Percentiles rank a stretch among this genome's conserved stretches.
Conservation (phyloP, 2,329 filamentous ascomycete genomes). For the Cladobotryum protrusum region DNA sequence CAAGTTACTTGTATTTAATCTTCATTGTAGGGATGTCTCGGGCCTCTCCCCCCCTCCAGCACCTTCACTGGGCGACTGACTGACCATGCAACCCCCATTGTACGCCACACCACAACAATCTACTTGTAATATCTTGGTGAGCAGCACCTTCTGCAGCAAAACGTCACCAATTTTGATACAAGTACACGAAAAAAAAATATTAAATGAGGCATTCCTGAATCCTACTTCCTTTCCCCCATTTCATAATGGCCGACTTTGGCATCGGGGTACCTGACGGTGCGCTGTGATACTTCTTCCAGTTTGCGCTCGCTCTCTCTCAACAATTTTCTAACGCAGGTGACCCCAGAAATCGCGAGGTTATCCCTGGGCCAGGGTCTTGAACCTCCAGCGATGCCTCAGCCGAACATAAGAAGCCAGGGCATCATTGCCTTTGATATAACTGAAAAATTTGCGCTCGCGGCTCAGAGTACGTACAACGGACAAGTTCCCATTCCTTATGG, state of each 20-base stretch:
- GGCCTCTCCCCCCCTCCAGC: too few species aligned
- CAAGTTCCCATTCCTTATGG: background rate
- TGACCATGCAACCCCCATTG: too few species aligned
- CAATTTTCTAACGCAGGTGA: conserved; percentile 20
- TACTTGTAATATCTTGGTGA: too few species aligned
- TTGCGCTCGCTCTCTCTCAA: conserved; percentile 5
- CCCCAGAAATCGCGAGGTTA: conserved; percentile 35
- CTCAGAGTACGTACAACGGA: conserved; percentile 39
- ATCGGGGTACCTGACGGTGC: conserved; percentile 31
- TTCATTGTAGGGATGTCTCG: too few species aligned
- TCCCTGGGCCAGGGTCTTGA: conserved; percentile 31
- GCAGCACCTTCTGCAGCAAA: too few species aligned
- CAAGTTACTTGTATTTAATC: too few species aligned
- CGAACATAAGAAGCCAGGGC: conserved; percentile 39
- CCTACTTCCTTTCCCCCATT: background rate
- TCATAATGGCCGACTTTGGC: conserved; percentile 30
- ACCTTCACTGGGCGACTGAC: too few species aligned
- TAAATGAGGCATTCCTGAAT: too few species aligned
- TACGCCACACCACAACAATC: too few species aligned
- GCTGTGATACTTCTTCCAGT: conserved; percentile 11
- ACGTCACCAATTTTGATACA: too few species aligned
- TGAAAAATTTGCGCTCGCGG: conserved; percentile 46
- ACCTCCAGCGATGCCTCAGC: conserved; percentile 30
- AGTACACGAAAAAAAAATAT: too few species aligned
- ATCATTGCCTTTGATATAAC: conserved; percentile 55